These are phyloP conservation scores for Colletotrichum phormii DNA, from an alignment of 2,329 filamentous ascomycete genomes.

Conservation along the genomic window DNA sequence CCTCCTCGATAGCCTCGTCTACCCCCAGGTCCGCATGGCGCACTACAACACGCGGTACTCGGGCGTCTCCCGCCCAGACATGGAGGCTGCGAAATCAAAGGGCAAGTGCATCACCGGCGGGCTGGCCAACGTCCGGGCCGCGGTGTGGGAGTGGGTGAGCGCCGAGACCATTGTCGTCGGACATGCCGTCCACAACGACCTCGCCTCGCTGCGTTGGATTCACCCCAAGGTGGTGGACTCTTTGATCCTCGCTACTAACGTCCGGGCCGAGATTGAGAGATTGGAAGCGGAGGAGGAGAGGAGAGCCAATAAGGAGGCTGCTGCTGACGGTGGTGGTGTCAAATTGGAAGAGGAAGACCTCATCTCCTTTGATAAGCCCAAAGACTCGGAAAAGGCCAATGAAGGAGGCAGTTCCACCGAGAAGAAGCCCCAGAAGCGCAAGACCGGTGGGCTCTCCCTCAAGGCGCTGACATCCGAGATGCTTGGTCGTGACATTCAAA, in stretches of 20 bases:
- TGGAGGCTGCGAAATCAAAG: conserved; percentile 49
- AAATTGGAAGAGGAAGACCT: conserved; percentile 6
- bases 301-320: conserved; percentile 21
- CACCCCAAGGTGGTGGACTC: conserved; percentile 60
- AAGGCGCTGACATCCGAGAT: conserved; percentile 52
- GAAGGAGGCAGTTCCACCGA: conserved; percentile 28
- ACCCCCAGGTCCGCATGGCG: conserved; percentile 56
- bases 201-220: conserved; percentile 60
- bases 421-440: conserved; percentile 32
- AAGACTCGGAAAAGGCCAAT: not conserved
- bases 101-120: conserved; percentile 52
- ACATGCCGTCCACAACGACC: conserved; percentile 56
- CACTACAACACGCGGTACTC: conserved; percentile 64
- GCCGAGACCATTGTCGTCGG: conserved; percentile 60
- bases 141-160: conserved; percentile 57
- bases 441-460: conserved; percentile 40
- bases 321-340: not conserved
- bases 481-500: conserved; percentile 54
- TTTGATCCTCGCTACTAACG: conserved; percentile 46
- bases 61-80: conserved; percentile 55
- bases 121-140: conserved; percentile 52
- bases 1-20: conserved; percentile 63
- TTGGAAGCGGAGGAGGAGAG: conserved; percentile 32
- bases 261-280: conserved; percentile 29
- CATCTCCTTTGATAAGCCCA: conserved; percentile 22